A percentile compares a stretch with the other conserved stretches of the same genome.
Evolutionary conservation across 2,329 filamentous ascomycete genomes (phyloP).

Genomic region (Ophiostoma australiae): DNA sequence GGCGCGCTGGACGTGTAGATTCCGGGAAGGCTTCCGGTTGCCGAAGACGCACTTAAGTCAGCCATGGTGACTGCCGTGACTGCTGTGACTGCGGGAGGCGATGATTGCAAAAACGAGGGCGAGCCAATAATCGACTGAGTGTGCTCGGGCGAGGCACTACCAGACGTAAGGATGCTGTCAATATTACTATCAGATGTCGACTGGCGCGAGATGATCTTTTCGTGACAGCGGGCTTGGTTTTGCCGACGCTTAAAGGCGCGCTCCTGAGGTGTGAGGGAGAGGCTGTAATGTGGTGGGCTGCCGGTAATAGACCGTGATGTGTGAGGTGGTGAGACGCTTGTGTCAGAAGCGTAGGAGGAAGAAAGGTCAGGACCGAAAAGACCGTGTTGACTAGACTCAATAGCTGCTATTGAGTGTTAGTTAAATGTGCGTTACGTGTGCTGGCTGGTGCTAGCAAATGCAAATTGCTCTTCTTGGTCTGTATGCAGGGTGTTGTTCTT

Average conservation of each 20-base stretch:
- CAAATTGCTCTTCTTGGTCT: not conserved
- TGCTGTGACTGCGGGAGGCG: slow-evolving; percentile 24
- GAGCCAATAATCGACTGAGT: slow-evolving; percentile 16
- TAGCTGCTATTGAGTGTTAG: slow-evolving; percentile 28
- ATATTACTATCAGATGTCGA: slow-evolving; percentile 3
- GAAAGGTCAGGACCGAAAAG: slow-evolving; percentile 43
- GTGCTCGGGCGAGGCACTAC: not conserved
- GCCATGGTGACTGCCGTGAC: slow-evolving; percentile 38
- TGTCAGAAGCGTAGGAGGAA: slow-evolving; percentile 47
- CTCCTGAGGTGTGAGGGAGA: slow-evolving; percentile 51
- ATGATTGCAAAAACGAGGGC: slow-evolving; percentile 8
- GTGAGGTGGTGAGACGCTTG: slow-evolving; percentile 48
- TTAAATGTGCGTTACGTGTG: slow-evolving; percentile 27
- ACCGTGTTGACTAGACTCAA: slow-evolving; percentile 35
- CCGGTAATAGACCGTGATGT: slow-evolving; percentile 51
- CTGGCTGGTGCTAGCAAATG: not conserved
- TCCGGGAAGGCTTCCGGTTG: slow-evolving; percentile 38
- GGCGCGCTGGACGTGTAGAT: slow-evolving; percentile 48
- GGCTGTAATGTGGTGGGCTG: slow-evolving; percentile 47
- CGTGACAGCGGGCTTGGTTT: slow-evolving; percentile 55
- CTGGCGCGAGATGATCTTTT: slow-evolving; percentile 49
- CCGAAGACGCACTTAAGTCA: slow-evolving; percentile 39
- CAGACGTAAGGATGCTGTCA: not conserved
- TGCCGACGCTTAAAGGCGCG: slow-evolving; percentile 58
- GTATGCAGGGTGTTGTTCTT: not conserved